These are phyloP conservation scores for Phytophthora chlamydospora DNA, from an alignment of 352 stramenopile genomes.

Conservation along the genomic window DNA sequence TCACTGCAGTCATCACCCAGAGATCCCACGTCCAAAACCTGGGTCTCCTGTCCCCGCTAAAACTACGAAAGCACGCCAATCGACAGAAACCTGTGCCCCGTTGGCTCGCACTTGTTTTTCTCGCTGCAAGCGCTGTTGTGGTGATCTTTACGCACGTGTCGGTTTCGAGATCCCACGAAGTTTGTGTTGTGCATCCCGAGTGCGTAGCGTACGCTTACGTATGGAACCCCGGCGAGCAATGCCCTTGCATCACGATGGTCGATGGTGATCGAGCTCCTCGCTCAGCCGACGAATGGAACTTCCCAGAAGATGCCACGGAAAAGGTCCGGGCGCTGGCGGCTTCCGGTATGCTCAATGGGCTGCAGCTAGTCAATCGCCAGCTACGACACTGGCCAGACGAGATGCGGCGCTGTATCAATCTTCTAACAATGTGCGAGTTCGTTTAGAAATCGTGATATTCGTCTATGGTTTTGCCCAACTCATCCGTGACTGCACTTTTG, in stretches of 20 bases:
- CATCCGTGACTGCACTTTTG: background rate
- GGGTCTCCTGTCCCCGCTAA: background rate
- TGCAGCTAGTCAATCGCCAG: slow-evolving; percentile 38
- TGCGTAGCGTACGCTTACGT: slow-evolving; percentile 27
- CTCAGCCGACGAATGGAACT: slow-evolving; percentile 31
- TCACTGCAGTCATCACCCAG: slow-evolving; percentile 14
- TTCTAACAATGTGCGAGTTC: slow-evolving; percentile 19
- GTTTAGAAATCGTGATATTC: background rate
- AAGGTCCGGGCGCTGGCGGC: slow-evolving; percentile 21
- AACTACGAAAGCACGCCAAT: background rate
- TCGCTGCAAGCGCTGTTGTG: background rate
- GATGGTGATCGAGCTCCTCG: slow-evolving; percentile 27
- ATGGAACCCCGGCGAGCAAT: slow-evolving; percentile 13
- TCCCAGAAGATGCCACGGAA: slow-evolving; percentile 24
- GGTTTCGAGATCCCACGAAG: slow-evolving; percentile 6
- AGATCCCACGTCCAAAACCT: background rate
- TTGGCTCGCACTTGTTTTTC: slow-evolving; percentile 17
- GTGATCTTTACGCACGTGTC: slow-evolving; percentile 16
- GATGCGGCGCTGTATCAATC: slow-evolving; percentile 15
- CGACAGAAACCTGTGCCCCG: slow-evolving; percentile 21
- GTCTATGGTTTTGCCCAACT: background rate
- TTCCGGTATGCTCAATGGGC: slow-evolving; percentile 19
- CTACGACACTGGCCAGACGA: slow-evolving; percentile 27
- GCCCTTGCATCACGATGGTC: slow-evolving; percentile 37
- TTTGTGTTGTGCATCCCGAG: slow-evolving; percentile 26